Conservation (phyloP, 2,329 filamentous ascomycete genomes). For the Aspergillus aculeatus region DNA sequence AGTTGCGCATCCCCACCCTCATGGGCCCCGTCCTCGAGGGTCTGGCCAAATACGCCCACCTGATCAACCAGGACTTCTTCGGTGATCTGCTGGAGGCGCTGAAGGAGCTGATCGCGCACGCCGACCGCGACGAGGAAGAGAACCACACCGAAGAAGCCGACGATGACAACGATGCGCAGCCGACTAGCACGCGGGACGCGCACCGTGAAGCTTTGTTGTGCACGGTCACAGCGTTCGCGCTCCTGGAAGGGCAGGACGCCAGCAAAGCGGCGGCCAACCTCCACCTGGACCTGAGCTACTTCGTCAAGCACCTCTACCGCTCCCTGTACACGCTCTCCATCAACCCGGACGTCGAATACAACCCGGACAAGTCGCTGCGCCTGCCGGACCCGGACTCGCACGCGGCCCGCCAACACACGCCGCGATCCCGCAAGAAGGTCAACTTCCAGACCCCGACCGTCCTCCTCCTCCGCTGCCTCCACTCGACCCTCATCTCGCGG, state of each 20-base stretch:
- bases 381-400: slow-evolving; percentile 63
- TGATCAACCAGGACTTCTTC: slow-evolving; percentile 99
- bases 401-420: slow-evolving; percentile 34
- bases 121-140: slow-evolving; percentile 50
- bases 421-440: slow-evolving; percentile 64
- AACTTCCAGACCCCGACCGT: slow-evolving; percentile 95
- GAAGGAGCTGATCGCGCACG: slow-evolving; percentile 83
- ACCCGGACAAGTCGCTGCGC: slow-evolving; percentile 68
- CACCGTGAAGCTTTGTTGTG: slow-evolving; percentile 88
- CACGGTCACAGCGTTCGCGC: slow-evolving; percentile 93
- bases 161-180: slow-evolving; percentile 30
- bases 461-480: slow-evolving; percentile 81
- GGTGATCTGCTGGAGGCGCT: slow-evolving; percentile 91
- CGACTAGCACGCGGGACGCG: slow-evolving; percentile 63
- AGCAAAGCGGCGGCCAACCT: slow-evolving; percentile 78
- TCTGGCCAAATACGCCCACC: slow-evolving; percentile 85
- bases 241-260: slow-evolving; percentile 90
- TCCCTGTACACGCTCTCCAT: slow-evolving; percentile 75
- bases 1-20: slow-evolving; percentile 73
- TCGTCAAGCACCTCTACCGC: slow-evolving; percentile 89
- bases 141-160: slow-evolving; percentile 49
- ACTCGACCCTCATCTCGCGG: slow-evolving; percentile 75
- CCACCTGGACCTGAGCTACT: slow-evolving; percentile 90
- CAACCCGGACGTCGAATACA: slow-evolving; percentile 81
- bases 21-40: slow-evolving; percentile 98